Base-by-base conservation (phyloP, 2,329 filamentous ascomycete species). In the Nectriaceae sp. region DNA sequence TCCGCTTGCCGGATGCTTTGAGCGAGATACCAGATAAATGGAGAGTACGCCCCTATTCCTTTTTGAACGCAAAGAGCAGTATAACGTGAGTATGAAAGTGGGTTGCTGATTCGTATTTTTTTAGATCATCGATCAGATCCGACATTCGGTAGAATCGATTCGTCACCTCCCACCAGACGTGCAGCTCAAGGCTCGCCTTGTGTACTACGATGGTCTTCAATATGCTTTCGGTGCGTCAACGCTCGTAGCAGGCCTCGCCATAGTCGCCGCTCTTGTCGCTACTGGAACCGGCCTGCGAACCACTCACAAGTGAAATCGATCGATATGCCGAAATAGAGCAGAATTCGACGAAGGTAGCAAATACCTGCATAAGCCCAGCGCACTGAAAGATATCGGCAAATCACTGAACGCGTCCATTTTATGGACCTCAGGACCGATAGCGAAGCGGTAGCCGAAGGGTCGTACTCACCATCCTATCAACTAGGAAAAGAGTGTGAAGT, bases 81-180 rank as follows among this genome's bases (percentile, higher is more conserved):
- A 4, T 47, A 11, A n/a, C 13, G 20, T 45, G 43, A 39, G 24
- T 36, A 37, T 31, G 54, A 65, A 42, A 29, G 49, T 60, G 45
- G 33, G 54, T 65, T 44, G 31, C 51, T 60, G 45, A 59, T 50
- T 26, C 15, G 44, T 40, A 15, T 13, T 11, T 49, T 20, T 41
- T 10, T 62, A 86, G 82, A 66, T 85, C 26, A 80, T 87, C 40
- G 75, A 84, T 21, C 74, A 80, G 46, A 83, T 87, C 45, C 73
- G 82, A 11, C 84, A 86, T 55, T 85, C 82, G 0, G 76, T 85
- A 3, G 75, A 77, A 2, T 75, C 75, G 2, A 72, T 86, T 11
- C 70, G 71, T n/a, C 65, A 72, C 10, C 70, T 86, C 0, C 80
- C 80, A 2, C 74, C 75, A 0, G 79, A 84, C 10, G 63, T 83